These are phyloP conservation scores for Neoarthrinium moseri DNA, from an alignment of 2,329 filamentous ascomycete genomes.

Conservation along the genomic window DNA sequence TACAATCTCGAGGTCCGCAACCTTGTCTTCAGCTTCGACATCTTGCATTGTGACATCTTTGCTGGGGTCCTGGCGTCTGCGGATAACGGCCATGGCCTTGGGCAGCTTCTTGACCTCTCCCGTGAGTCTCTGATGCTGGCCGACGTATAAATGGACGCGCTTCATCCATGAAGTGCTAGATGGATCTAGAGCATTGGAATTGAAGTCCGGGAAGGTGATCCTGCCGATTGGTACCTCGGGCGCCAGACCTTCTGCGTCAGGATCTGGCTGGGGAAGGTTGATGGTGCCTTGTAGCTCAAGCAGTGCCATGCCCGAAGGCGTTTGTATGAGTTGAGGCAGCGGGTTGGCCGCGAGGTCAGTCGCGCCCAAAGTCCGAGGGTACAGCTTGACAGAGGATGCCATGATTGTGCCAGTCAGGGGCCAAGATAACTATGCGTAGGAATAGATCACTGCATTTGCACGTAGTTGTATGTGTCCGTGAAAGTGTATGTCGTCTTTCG, in stretches of 20 bases:
- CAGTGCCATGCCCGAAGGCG: conserved; percentile 83
- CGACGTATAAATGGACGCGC: conserved; percentile 82
- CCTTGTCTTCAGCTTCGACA: conserved; percentile 25
- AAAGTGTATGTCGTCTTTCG: too few species aligned
- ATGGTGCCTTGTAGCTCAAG: conserved; percentile 92
- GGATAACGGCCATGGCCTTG: conserved; percentile 76
- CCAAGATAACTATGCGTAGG: too few species aligned
- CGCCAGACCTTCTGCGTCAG: conserved; percentile 29
- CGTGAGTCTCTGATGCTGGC: conserved; percentile 81
- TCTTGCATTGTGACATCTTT: conserved; percentile 45
- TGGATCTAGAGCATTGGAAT: conserved; percentile 43
- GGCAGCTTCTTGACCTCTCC: conserved; percentile 88
- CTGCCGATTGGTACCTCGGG: conserved; percentile 61
- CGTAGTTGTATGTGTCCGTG: too few species aligned
- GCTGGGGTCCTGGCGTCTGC: conserved; percentile 44
- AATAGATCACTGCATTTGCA: too few species aligned
- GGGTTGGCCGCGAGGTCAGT: conserved; percentile 41
- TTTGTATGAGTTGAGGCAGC: conserved; percentile 81
- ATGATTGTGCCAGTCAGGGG: too few species aligned
- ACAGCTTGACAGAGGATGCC: conserved; percentile 37
- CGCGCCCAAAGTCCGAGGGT: conserved; percentile 31
- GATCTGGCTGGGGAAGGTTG: conserved; percentile 60
- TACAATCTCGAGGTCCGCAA: conserved; percentile 71
- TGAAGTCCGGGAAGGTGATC: conserved; percentile 76
- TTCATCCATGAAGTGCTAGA: conserved; percentile 81